Evolutionary conservation across 257 asterid species (phyloP), one percentile per base, ranked within the genome.

Genomic region (Penstemon newberryi): DNA sequence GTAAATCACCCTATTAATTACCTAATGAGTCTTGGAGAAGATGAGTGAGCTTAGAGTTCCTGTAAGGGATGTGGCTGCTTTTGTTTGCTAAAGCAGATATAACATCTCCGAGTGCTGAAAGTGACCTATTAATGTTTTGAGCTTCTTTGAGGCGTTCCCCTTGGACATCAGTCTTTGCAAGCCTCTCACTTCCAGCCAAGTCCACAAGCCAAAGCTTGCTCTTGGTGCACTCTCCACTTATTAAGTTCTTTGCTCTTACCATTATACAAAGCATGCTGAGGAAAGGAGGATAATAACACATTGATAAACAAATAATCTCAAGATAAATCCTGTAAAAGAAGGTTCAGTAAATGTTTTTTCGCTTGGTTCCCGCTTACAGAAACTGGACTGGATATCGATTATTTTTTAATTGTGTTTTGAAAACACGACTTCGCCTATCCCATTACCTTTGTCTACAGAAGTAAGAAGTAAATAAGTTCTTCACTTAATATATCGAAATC

Each of bases 161-260:
- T 75, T 91, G 96, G 70, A 69, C 99, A 37, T 94, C 99, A 8
- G 99, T 94, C 82, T 94, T 91, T 8, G 91, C 96, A 53, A 94
- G 86, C 89, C 99, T 83, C 85, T 94, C 99, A 73, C 99, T 94
- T 63, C 99, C 99, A 1, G 99, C 99, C 79, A 94, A 87, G 85
- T 94, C 99, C 67, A 94, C 97, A 53, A 94, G 97, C 99, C 99
- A 93, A 61, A 93, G 96, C 85, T 93, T 93, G 90, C 99, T 93
- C 77, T 77, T 88, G 53, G 96, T 93, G 87, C 94, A 78, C 66
- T 87, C 96, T 65, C 89, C 96, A 0, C 73, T 85, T 15, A 93
- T 73, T 51, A 86, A 77, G 73, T 90, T 93, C 80, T 88, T 82
- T 55, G 96, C 85, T 75, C 76, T 88, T 70, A 93, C 99, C 90